Percentiles rank a stretch among this genome's conserved stretches.
Conservation (phyloP, 495 filamentous ascomycete genomes). For the Talaromyces thailandensis region DNA sequence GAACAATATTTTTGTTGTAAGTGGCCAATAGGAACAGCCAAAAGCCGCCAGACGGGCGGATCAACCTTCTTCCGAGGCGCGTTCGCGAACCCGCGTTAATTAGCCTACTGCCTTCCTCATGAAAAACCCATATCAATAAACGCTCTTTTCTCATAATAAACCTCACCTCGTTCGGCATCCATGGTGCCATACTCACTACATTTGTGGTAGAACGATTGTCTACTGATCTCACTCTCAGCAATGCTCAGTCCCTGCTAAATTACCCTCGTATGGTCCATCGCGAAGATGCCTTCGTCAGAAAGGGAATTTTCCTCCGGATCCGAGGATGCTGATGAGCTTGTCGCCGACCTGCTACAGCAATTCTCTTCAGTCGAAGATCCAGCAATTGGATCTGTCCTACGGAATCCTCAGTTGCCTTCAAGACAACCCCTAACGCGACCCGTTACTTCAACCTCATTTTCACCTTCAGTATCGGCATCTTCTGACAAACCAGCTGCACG, state of each 20-base stretch:
- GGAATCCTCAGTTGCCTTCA: not conserved
- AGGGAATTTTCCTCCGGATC: conserved; percentile 3
- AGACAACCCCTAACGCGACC: not conserved
- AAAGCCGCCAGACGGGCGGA: not conserved
- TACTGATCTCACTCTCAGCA: not conserved
- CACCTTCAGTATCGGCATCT: not conserved
- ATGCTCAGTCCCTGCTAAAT: not conserved
- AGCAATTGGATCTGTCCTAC: not conserved
- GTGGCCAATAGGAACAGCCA: not conserved
- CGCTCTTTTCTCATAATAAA: not conserved
- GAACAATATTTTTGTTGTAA: not conserved
- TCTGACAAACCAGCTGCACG: not conserved
- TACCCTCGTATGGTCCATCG: not conserved
- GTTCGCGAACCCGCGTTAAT: not conserved
- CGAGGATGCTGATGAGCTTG: conserved; percentile 13
- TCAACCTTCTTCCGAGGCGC: not conserved
- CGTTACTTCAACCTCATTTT: not conserved
- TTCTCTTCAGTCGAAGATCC: conserved; percentile 4
- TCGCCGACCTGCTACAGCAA: conserved; percentile 13
- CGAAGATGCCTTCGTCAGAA: conserved; percentile 1
- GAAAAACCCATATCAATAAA: not conserved
- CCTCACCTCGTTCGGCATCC: not conserved
- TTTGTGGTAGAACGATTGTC: not conserved
- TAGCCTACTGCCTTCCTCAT: not conserved
- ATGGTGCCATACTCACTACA: not conserved